Evolutionary conservation across 345 rosid genomes (phyloP).

Genomic region (Ricinus communis): DNA sequence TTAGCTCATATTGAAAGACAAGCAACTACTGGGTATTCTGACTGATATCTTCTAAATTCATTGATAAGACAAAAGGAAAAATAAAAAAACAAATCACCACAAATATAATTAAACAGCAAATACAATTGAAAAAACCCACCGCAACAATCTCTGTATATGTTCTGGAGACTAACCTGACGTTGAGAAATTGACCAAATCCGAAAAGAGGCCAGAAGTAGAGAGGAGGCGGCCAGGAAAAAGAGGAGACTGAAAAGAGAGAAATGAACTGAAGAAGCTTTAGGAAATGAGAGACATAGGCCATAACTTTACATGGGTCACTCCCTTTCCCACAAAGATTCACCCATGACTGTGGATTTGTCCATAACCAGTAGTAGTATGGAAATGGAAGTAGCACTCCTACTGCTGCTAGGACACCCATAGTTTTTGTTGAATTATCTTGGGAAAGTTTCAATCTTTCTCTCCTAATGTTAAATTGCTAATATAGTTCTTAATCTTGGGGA

Average conservation of each 20-base stretch:
- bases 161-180: slow-evolving; percentile 56
- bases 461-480: neutral
- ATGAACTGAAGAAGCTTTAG: slow-evolving; percentile 71
- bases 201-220: slow-evolving; percentile 88
- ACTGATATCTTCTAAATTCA: too few relatives aligned
- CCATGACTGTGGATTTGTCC: slow-evolving; percentile 83
- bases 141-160: too few relatives aligned
- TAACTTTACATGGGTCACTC: slow-evolving; percentile 65
- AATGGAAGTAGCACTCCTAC: slow-evolving; percentile 65
- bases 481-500: too few relatives aligned
- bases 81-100: too few relatives aligned
- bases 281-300: slow-evolving; percentile 74
- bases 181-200: slow-evolving; percentile 86
- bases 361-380: slow-evolving; percentile 82
- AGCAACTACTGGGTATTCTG: too few relatives aligned
- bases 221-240: slow-evolving; percentile 81
- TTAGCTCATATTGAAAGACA: too few relatives aligned
- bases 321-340: slow-evolving; percentile 66
- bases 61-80: too few relatives aligned
- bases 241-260: slow-evolving; percentile 67
- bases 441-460: neutral
- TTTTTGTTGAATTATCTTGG: neutral
- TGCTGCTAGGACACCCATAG: slow-evolving; percentile 71
- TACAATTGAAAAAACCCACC: too few relatives aligned
- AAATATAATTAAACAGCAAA: too few relatives aligned